phyloP scores from a whole-genome alignment of 768 basidiomycete species.

The Chalciporus pseudorubinellus region DNA sequence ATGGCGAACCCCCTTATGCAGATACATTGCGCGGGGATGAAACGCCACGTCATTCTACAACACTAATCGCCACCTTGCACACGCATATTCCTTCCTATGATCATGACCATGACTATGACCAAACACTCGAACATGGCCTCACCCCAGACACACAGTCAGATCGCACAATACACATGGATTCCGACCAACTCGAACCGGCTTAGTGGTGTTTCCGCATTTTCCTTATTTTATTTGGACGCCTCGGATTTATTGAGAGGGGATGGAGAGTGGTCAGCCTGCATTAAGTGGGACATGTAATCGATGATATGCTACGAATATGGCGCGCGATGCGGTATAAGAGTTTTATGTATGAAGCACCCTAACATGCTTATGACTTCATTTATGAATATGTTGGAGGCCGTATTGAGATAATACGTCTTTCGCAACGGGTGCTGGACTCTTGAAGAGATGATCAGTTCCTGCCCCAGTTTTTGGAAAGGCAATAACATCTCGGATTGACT shows the following conservation, averaged over 20 bases:
- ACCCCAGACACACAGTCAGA: conserved; percentile 25
- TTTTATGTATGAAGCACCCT: neutral
- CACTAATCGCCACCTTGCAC: conserved; percentile 21
- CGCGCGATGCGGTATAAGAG: neutral
- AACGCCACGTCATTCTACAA: conserved; percentile 46
- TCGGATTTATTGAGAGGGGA: conserved; percentile 6
- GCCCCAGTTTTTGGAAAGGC: conserved; percentile 91
- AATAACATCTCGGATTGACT: conserved; percentile 92
- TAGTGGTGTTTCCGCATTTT: conserved; percentile 7
- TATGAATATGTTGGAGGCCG: conserved; percentile 44
- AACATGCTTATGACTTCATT: conserved; percentile 7
- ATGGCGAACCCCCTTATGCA: conserved; percentile 38
- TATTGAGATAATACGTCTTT: conserved; percentile 59
- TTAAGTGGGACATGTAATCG: neutral
- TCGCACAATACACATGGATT: conserved; percentile 26
- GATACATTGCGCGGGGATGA: conserved; percentile 35
- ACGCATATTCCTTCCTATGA: conserved; percentile 20
- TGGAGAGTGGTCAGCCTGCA: neutral
- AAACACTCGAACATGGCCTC: conserved; percentile 16
- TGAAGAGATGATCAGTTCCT: conserved; percentile 86
- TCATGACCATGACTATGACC: conserved; percentile 24
- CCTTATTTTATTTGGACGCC: conserved; percentile 8
- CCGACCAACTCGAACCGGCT: conserved; percentile 9
- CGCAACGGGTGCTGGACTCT: conserved; percentile 69
- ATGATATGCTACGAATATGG: conserved; percentile 13